Conservation (phyloP, 371 early-diverging fungal genomes). For the Nosema granulosis region DNA sequence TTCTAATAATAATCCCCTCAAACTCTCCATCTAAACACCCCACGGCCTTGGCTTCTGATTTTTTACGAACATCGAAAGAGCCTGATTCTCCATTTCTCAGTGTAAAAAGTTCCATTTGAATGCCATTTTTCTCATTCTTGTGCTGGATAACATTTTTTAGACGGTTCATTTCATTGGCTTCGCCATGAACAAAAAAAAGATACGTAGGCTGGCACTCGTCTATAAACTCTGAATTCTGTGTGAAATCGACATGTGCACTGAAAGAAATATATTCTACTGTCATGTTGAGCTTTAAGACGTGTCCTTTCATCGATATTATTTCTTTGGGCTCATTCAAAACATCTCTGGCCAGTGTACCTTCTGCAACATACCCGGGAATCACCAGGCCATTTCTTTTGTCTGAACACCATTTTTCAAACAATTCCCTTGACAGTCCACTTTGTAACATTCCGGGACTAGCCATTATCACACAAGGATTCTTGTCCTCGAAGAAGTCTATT, state of each 20-base stretch:
- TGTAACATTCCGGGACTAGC: slow-evolving; percentile 99
- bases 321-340: slow-evolving; percentile 86
- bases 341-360: slow-evolving; percentile 93
- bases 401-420: slow-evolving; percentile 94
- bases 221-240: slow-evolving; percentile 94
- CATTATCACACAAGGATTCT: slow-evolving; percentile 97
- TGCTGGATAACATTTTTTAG: slow-evolving; percentile 80
- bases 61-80: slow-evolving; percentile 76
- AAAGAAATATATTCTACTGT: slow-evolving; percentile 95
- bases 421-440: slow-evolving; percentile 89
- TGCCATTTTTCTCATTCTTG: slow-evolving; percentile 74
- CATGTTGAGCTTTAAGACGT: slow-evolving; percentile 78
- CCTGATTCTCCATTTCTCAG: slow-evolving; percentile 89
- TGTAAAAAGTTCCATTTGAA: slow-evolving; percentile 75
- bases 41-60: slow-evolving; percentile 48
- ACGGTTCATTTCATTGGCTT: slow-evolving; percentile 91
- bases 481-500: slow-evolving; percentile 85
- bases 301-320: slow-evolving; percentile 77
- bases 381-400: slow-evolving; percentile 88
- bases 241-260: slow-evolving; percentile 96
- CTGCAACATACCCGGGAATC: slow-evolving; percentile 96
- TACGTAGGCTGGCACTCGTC: slow-evolving; percentile 87
- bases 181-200: slow-evolving; percentile 96
- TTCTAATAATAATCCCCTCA: slow-evolving; percentile 46
- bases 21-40: slow-evolving; percentile 41